phyloP scores from a whole-genome alignment of 768 basidiomycete species.

The Suillus plorans region DNA sequence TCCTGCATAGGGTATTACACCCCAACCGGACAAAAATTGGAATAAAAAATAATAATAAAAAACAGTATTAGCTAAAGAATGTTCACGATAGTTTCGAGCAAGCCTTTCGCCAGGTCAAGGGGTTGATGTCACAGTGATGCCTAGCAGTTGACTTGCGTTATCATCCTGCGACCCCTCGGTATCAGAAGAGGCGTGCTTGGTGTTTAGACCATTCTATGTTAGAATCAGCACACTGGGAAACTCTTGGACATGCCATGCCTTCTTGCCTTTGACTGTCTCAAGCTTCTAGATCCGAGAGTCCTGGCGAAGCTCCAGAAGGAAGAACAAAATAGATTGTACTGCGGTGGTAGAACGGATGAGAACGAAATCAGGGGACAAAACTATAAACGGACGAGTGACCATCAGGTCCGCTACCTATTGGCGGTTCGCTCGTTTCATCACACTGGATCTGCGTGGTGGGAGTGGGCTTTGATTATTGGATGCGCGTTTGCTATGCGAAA shows the following conservation, averaged over 20 bases:
- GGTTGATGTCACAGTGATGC: background rate
- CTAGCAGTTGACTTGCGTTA: background rate
- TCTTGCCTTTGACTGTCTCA: background rate
- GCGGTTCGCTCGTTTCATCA: background rate
- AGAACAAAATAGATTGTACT: too few relatives aligned
- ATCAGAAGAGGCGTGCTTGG: too few relatives aligned
- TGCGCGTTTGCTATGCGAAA: background rate
- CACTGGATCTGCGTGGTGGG: background rate
- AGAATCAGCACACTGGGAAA: background rate
- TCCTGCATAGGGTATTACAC: too few relatives aligned
- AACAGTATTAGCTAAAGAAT: background rate
- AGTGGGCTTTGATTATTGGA: background rate
- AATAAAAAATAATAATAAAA: too few relatives aligned
- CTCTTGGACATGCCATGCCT: background rate
- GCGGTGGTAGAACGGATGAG: too few relatives aligned
- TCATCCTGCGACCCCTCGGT: background rate
- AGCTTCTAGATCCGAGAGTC: background rate
- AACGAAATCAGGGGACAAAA: too few relatives aligned
- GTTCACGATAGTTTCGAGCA: background rate
- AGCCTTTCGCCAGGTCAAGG: background rate
- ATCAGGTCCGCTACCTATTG: too few relatives aligned
- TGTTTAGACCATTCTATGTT: background rate
- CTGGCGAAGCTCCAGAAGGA: too few relatives aligned
- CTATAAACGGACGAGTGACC: too few relatives aligned
- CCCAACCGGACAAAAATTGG: too few relatives aligned